phyloP scores from a whole-genome alignment of 2,329 filamentous ascomycete species.

The Dactylellina drechsleri region DNA sequence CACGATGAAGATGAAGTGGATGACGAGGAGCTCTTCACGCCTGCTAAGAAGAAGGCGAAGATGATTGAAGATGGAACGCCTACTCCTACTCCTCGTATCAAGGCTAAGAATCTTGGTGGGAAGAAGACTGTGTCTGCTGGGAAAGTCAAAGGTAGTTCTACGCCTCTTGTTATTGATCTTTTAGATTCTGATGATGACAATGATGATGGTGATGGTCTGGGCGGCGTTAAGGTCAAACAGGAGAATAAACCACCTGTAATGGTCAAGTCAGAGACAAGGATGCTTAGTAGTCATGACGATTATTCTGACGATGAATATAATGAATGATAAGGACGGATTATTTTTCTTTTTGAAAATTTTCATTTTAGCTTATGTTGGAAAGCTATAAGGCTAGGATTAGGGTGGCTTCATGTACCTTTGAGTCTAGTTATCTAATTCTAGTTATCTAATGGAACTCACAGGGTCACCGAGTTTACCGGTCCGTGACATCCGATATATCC shows the following conservation, averaged over 20 bases:
- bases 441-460: no score
- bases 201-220: background rate
- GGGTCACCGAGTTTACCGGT: no score
- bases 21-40: constrained; percentile 38
- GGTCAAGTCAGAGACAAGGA: constrained; percentile 24
- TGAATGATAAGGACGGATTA: constrained; percentile 6
- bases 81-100: constrained; percentile 20
- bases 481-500: no score
- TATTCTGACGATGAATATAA: constrained; percentile 45
- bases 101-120: constrained; percentile 12
- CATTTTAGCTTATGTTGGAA: background rate
- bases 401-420: no score
- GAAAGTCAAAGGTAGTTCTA: constrained; percentile 1
- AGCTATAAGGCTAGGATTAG: no score
- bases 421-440: no score
- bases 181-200: constrained; percentile 41
- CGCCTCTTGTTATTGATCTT: constrained; percentile 34
- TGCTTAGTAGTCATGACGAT: constrained; percentile 5
- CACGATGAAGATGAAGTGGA: constrained; percentile 27
- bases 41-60: constrained; percentile 44
- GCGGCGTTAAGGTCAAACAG: constrained; percentile 11
- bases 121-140: background rate
- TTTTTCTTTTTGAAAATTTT: background rate
- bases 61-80: constrained; percentile 25
- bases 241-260: constrained; percentile 8